Percentiles rank a stretch among this genome's conserved stretches.
Evolutionary conservation across 176 grass and related monocot species (phyloP).

Genomic region (Triticum urartu): DNA sequence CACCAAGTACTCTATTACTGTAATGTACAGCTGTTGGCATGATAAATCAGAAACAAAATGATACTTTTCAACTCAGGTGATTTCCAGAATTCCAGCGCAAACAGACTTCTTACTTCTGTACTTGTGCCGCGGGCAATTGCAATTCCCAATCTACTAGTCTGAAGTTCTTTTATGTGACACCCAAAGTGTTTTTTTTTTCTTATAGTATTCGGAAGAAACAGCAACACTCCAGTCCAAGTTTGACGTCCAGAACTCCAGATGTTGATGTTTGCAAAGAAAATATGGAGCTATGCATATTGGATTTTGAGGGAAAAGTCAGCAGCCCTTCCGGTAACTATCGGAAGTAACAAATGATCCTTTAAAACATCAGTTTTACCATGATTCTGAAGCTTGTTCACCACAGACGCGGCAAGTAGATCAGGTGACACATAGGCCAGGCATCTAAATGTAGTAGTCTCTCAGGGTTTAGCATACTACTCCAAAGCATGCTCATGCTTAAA

Average conservation of each 20-base stretch:
- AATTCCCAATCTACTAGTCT: background rate
- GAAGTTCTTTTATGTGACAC: background rate
- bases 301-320: background rate
- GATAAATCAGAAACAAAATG: constrained; percentile 4
- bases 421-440: background rate
- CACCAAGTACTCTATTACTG: background rate
- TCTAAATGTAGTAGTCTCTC: constrained; percentile 14
- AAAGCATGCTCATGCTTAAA: background rate
- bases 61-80: background rate
- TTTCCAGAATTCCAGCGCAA: background rate
- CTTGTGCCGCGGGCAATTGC: background rate
- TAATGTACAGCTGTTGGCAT: background rate
- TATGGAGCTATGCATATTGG: background rate
- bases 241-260: background rate
- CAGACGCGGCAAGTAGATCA: background rate
- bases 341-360: background rate
- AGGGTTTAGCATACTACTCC: background rate
- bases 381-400: background rate
- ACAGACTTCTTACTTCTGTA: background rate
- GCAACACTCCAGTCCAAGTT: background rate
- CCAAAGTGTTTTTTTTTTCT: background rate
- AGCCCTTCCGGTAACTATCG: background rate
- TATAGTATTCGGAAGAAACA: constrained; percentile 6
- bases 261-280: background rate
- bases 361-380: background rate